Evolutionary conservation across 2,329 filamentous ascomycete genomes (phyloP).

Genomic region (Pseudogymnoascus sp.): DNA sequence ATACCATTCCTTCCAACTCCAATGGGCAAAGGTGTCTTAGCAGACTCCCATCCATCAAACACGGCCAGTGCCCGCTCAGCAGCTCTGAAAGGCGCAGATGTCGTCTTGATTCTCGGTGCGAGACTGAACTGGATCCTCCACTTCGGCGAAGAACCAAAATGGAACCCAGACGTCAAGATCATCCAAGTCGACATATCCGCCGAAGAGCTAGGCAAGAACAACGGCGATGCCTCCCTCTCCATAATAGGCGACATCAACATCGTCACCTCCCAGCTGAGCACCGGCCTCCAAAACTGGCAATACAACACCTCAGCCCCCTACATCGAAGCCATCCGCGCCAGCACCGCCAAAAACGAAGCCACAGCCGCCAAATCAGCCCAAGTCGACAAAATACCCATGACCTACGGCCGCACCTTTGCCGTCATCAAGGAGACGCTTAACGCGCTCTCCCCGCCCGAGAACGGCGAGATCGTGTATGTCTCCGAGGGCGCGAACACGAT

Average conservation of each 20-base stretch:
- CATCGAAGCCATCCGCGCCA: conserved; percentile 28
- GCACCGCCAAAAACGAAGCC: conserved; percentile 39
- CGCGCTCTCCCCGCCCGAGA: conserved; percentile 34
- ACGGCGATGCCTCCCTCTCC: conserved; percentile 37
- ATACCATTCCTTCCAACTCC: conserved; percentile 49
- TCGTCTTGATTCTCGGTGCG: conserved; percentile 45
- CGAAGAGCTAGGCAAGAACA: conserved; percentile 46
- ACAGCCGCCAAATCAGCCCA: conserved; percentile 36
- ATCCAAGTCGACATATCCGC: conserved; percentile 47
- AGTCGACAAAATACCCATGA: conserved; percentile 35
- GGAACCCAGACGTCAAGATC: conserved; percentile 40
- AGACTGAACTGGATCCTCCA: conserved; percentile 51
- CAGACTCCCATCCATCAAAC: conserved; percentile 45
- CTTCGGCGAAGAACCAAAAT: conserved; percentile 46
- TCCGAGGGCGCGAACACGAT: conserved; percentile 53
- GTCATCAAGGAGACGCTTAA: conserved; percentile 43
- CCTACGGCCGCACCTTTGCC: conserved; percentile 42
- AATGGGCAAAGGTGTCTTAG: conserved; percentile 49
- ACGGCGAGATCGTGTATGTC: conserved; percentile 44
- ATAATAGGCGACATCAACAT: conserved; percentile 44
- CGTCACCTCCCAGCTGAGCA: conserved; percentile 38
- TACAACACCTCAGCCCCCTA: conserved; percentile 33
- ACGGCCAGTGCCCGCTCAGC: conserved; percentile 44
- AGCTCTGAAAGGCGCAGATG: conserved; percentile 44
- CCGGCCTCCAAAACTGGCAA: conserved; percentile 36